phyloP scores from a whole-genome alignment of 495 filamentous ascomycete genomes.

The Amphirosellinia nigrospora region DNA sequence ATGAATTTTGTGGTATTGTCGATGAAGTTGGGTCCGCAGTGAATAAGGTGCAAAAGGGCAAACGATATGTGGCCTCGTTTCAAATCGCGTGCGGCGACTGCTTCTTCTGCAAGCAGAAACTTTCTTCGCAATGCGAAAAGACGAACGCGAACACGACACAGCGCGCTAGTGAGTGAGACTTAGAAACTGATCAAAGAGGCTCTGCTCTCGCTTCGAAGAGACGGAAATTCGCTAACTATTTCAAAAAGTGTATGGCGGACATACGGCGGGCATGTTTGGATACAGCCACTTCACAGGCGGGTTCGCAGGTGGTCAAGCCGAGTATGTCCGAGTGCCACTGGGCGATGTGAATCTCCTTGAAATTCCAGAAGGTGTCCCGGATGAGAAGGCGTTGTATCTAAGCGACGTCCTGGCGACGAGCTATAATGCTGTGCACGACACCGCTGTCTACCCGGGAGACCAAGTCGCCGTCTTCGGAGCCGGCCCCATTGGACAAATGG shows the following conservation, averaged over 20 bases:
- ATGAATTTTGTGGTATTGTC: conserved; percentile 87
- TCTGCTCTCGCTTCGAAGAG: neutral
- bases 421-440: conserved; percentile 84
- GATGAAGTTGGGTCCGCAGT: conserved; percentile 70
- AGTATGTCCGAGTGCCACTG: conserved; percentile 83
- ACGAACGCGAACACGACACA: conserved; percentile 75
- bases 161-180: conserved; percentile 47
- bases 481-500: conserved; percentile 82
- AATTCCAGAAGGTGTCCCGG: conserved; percentile 79
- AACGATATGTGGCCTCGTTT: conserved; percentile 85
- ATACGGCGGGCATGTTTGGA: conserved; percentile 76
- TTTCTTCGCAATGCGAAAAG: conserved; percentile 77
- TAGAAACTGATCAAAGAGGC: neutral
- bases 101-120: conserved; percentile 76
- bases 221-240: conserved; percentile 25
- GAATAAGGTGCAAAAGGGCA: conserved; percentile 63
- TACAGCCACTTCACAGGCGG: conserved; percentile 84
- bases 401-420: conserved; percentile 81
- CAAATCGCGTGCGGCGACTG: conserved; percentile 83
- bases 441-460: conserved; percentile 78
- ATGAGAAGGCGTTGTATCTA: conserved; percentile 85
- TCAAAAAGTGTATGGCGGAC: conserved; percentile 69
- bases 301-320: conserved; percentile 88
- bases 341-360: conserved; percentile 84
- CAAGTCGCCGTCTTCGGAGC: conserved; percentile 85